Evolutionary conservation across 176 grass and related monocot genomes (phyloP), one percentile per base, ranked within the genome.

Genomic region (Oryza meyeriana): DNA sequence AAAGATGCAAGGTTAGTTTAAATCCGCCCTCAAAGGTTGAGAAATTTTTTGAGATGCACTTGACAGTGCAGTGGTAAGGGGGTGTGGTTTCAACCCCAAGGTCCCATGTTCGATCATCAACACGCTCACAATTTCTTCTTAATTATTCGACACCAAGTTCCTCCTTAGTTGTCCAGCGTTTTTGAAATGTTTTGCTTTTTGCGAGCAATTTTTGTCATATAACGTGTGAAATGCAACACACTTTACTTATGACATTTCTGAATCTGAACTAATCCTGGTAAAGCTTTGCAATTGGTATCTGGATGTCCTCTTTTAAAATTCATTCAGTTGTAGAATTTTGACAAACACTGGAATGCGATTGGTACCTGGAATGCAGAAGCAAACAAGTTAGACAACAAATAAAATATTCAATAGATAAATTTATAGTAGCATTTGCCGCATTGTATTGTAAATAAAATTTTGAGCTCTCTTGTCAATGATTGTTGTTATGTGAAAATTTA

Each of bases 1-100:
- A 39, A 98, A 95, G 82, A 95, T 98, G 95, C 86, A 98, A 95
- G 95, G 93, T 98, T 67, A 7, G 0, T 83, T 75, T 35, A 7
- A 10, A n/a, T 32, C 40, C 70, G 10, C 28, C 61, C 33, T 42
- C 40, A 14, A 14, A 0, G 4, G 3, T 4, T 33, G 3, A 33
- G 4, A 2, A 33, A 3, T 47, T 47, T 47, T 47, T 47, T n/a
- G n/a, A n/a, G n/a, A n/a, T n/a, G n/a, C n/a, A n/a, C n/a, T n/a
- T n/a, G n/a, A n/a, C n/a, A n/a, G n/a, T n/a, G n/a, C n/a, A n/a
- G n/a, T n/a, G n/a, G n/a, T n/a, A n/a, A n/a, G n/a, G n/a, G n/a
- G n/a, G n/a, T n/a, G n/a, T n/a, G n/a, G n/a, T n/a, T n/a, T n/a
- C n/a, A n/a, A n/a, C n/a, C n/a, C n/a, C n/a, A n/a, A n/a, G n/a